Base-by-base conservation (phyloP, 108 stramenopile genomes). In the Fragilaria crotonensis region DNA sequence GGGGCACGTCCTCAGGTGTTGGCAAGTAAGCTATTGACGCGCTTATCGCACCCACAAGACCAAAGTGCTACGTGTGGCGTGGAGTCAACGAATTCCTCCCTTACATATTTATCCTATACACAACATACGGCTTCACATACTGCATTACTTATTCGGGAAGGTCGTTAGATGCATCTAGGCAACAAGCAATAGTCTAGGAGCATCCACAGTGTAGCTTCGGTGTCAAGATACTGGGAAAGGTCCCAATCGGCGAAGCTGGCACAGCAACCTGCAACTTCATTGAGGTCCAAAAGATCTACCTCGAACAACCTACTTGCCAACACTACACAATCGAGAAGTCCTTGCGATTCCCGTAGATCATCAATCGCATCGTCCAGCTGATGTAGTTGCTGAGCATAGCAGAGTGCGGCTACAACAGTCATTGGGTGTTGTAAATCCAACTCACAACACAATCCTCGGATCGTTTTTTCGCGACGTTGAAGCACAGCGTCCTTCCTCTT, bases 221-320 rank as follows among this genome's bases (percentile, higher is more conserved):
- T 85, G 57, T 87, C 85, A 18, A 62, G 53, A 52, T 81, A 91
- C 32, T 71, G 61, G 2, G 83, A 81, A 3, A 72, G 27, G 30
- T 67, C 64, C 70, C 82, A 91, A 33, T 76, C 33, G 19, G 51
- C 48, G 44, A 83, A 78, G 46, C 61, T 70, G 21, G 61, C 65
- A 52, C 27, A 71, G 2, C 19, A 26, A 14, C 2, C 27, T 48
- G 29, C 44, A 31, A 47, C 55, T 41, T 78, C 77, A 45, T 65
- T 64, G 30, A 85, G 64, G 20, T 71, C 77, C 14, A 71, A 46
- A 23, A 91, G 51, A 50, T 81, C 71, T 21, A 66, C 60, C 44
- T 91, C 89, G 63, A 85, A 91, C 59, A 86, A 83, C 30, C 79
- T 73, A 46, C 75, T 72, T 17, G 89, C 89, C 47, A 87, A 45